These are phyloP conservation scores for Cadophora luteo-olivacea DNA, from an alignment of 2,329 filamentous ascomycete species.

Conservation along the genomic window DNA sequence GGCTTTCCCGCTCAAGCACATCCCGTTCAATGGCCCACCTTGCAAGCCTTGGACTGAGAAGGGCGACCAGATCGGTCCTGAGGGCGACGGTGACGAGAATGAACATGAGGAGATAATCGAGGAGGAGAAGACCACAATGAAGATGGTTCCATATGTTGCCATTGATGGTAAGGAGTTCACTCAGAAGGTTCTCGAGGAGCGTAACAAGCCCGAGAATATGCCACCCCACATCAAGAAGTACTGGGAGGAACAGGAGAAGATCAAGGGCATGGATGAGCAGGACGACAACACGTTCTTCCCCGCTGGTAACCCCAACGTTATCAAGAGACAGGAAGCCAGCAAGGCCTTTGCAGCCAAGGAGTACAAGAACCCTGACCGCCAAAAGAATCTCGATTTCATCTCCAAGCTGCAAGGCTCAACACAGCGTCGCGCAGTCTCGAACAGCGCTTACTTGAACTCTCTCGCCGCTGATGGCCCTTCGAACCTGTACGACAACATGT, in stretches of 20 bases:
- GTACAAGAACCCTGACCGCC: background rate
- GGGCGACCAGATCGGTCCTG: background rate
- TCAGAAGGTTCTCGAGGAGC: background rate
- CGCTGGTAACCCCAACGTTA: background rate
- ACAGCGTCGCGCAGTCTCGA: background rate
- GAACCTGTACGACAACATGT: background rate
- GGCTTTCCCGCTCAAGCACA: background rate
- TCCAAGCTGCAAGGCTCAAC: background rate
- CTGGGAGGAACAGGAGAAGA: slow-evolving; percentile 13
- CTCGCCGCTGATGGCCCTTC: background rate
- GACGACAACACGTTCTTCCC: slow-evolving; percentile 15
- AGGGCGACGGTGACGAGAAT: background rate
- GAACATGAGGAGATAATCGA: background rate
- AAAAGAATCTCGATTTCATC: background rate
- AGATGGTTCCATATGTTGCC: background rate
- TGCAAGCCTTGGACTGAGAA: background rate
- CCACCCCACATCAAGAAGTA: slow-evolving; percentile 1
- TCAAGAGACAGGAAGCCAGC: background rate
- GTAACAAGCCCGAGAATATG: background rate
- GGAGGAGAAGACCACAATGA: background rate
- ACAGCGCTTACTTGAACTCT: slow-evolving; percentile 6
- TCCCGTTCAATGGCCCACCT: slow-evolving; percentile 10
- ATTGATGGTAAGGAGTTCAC: background rate
- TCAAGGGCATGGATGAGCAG: slow-evolving; percentile 2
- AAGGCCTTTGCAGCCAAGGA: background rate